Evolutionary conservation across 257 asterid genomes (phyloP), one percentile per base, ranked within the genome.

Genomic region (Plectranthus barbatus): DNA sequence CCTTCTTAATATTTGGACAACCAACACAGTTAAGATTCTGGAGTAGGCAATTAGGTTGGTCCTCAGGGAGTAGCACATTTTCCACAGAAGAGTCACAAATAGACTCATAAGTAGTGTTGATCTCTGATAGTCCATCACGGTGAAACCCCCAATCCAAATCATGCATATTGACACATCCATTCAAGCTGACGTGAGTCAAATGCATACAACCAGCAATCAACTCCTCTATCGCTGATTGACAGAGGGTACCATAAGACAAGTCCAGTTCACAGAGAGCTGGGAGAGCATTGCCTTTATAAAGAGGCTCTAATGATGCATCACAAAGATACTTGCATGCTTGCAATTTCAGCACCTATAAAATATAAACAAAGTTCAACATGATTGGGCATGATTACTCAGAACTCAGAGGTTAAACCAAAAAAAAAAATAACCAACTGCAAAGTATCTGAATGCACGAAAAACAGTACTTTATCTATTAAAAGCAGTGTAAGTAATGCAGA

Each of bases 321-420:
- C 80, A 63, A 5, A 93, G 94, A 75, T 93, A 90, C 82, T 93
- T 93, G 95, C 99, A 93, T n/a, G 99, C 99, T 87, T 92, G 99
- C 91, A 92, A 71, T 79, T 92, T 92, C 57, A 92, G 74, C 75
- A 92, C 97, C 99, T 92, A 68, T 6, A 51, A 42, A 8, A 74
- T 19, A 36, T 13, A n/a, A 44, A 26, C 14, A 51, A 36, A 44
- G 37, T 68, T 52, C 46, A 61, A 46, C 15, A 21, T 19, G 65
- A 42, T 41, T 29, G 31, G 48, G 36, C 7, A 55, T 19, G 45
- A 9, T 58, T 19, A 40, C 19, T 36, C 15, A 61, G n/a, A 41
- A 9, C 36, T 24, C 9, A 21, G 9, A 42, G 18, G 36, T 34
- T 59, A 15, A 52, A 61, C 56, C 56, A 33, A 58, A 47, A 9